A percentile compares a stretch with the other conserved stretches of the same genome.
Conservation (phyloP, 192 early-diverging fungal species). For the Coemansia sp. region DNA sequence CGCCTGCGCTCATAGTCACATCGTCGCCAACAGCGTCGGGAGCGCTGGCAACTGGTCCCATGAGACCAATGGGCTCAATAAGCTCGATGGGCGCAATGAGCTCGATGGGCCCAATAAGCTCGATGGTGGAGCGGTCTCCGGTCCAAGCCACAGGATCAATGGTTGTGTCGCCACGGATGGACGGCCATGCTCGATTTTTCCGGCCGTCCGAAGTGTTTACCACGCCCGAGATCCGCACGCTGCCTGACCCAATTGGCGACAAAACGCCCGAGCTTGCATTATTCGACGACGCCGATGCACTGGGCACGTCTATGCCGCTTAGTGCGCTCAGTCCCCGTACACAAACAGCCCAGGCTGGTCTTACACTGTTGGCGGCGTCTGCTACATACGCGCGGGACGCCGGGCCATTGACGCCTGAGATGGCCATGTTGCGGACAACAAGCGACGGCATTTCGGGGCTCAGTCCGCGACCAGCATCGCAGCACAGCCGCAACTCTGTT, state of each 20-base stretch:
- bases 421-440: constrained; percentile 9
- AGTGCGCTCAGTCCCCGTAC: constrained; percentile 46
- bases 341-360: constrained; percentile 47
- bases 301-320: constrained; percentile 7
- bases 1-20: constrained; percentile 23
- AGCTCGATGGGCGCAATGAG: no score
- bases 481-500: neutral
- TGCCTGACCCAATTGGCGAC: constrained; percentile 16
- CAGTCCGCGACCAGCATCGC: constrained; percentile 2
- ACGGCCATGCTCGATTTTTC: constrained; percentile 31
- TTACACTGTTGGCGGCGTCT: constrained; percentile 48
- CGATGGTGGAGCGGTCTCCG: no score
- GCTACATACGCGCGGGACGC: constrained; percentile 39
- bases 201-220: constrained; percentile 46
- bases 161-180: constrained; percentile 15
- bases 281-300: constrained; percentile 43
- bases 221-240: constrained; percentile 37
- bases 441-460: neutral
- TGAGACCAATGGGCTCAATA: neutral
- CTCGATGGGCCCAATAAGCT: no score
- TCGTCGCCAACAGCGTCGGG: constrained; percentile 14
- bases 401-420: constrained; percentile 12
- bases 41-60: neutral
- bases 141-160: neutral
- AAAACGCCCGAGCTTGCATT: constrained; percentile 37